phyloP scores from a whole-genome alignment of 139 green algal genomes.

The Picochlorum sp. region DNA sequence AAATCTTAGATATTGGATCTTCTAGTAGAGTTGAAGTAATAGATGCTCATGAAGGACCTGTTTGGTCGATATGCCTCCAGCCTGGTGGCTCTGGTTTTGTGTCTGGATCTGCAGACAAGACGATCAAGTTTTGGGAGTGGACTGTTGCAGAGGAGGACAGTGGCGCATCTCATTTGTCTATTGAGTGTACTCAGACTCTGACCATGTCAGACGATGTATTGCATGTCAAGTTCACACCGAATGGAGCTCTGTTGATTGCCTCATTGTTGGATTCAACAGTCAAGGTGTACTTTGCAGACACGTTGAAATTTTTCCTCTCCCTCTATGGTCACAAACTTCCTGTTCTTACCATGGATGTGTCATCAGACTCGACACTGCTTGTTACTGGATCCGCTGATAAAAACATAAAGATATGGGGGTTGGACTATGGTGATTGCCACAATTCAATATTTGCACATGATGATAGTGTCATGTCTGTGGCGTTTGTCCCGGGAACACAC shows the following conservation, averaged over 20 bases:
- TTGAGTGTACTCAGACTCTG: conserved; percentile 38
- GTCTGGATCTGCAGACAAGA: conserved; percentile 48
- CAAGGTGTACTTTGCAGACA: conserved; percentile 82
- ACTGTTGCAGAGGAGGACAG: conserved; percentile 17
- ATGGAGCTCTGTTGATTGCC: conserved; percentile 82
- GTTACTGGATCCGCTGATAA: conserved; percentile 90
- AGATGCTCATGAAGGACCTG: conserved; percentile 51
- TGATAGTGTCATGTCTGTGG: conserved; percentile 74
- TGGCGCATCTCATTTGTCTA: conserved; percentile 9
- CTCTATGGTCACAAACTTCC: conserved; percentile 99
- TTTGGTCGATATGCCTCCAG: conserved; percentile 52
- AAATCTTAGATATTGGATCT: conserved; percentile 66
- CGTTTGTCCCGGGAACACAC: conserved; percentile 88
- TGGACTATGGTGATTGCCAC: conserved; percentile 99
- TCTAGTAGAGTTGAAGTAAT: conserved; percentile 36
- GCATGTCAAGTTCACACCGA: conserved; percentile 65
- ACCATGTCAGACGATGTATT: conserved; percentile 94
- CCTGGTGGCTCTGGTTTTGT: conserved; percentile 61
- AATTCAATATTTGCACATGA: conserved; percentile 86
- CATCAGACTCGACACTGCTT: conserved; percentile 76
- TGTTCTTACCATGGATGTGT: conserved; percentile 92
- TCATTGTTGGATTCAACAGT: conserved; percentile 90
- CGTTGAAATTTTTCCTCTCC: conserved; percentile 93
- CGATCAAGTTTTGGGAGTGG: conserved; percentile 90
- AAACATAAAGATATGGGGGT: conserved; percentile 96